Conservation (phyloP, 1,284 basidiomycete genomes). For the Ceratobasidium sp. region DNA sequence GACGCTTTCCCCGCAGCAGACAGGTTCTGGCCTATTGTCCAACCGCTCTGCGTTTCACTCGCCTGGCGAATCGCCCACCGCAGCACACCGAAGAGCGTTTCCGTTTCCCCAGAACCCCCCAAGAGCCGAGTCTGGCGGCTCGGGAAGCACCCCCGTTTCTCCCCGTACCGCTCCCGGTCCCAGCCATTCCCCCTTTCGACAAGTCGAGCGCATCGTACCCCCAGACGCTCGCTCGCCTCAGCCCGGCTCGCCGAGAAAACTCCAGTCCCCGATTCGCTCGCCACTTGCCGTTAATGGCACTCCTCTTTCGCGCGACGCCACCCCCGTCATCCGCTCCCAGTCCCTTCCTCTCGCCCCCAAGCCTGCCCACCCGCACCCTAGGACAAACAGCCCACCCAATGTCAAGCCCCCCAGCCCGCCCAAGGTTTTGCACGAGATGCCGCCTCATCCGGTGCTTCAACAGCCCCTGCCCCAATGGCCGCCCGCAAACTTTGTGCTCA, state of each 20-base stretch:
- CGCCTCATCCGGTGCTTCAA: constrained; percentile 9
- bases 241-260: constrained; percentile 22
- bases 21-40: constrained; percentile 20
- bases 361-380: neutral
- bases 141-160: constrained; percentile 28
- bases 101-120: constrained; percentile 17
- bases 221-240: constrained; percentile 2
- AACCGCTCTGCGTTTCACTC: constrained; percentile 2
- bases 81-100: neutral
- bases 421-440: neutral
- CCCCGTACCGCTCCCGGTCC: constrained; percentile 1
- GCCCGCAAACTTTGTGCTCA: neutral
- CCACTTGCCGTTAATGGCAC: neutral
- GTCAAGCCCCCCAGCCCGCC: constrained; percentile 1
- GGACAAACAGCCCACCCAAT: too few relatives aligned
- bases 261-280: constrained; percentile 24
- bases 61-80: constrained; percentile 9
- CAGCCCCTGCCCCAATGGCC: constrained; percentile 7
- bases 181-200: neutral
- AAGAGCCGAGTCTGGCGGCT: constrained; percentile 19
- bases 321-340: neutral
- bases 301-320: neutral
- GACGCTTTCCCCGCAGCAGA: constrained; percentile 17
- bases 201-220: constrained; percentile 11
- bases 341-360: neutral